These are phyloP conservation scores for Fusarium caatingaense DNA, from an alignment of 2,329 filamentous ascomycete genomes.

Conservation along the genomic window DNA sequence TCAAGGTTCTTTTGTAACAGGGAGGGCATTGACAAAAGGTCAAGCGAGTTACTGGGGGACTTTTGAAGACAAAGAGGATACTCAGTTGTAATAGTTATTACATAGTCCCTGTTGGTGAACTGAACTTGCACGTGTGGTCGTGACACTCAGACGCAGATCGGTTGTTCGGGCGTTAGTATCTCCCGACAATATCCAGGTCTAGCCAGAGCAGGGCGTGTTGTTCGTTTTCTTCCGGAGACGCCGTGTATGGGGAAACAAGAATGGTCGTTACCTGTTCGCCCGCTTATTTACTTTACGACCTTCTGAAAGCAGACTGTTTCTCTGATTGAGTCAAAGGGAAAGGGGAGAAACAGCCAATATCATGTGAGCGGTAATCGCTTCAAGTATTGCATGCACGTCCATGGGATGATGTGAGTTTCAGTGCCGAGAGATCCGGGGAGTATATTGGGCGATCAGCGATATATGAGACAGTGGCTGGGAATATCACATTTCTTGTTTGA, in stretches of 20 bases:
- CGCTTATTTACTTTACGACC: constrained; percentile 35
- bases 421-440: constrained; percentile 38
- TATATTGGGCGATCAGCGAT: constrained; percentile 24
- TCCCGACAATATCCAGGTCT: constrained; percentile 20
- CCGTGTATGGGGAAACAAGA: constrained; percentile 15
- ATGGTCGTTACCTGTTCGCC: neutral
- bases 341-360: constrained; percentile 4
- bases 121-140: constrained; percentile 15
- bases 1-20: constrained; percentile 36
- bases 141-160: constrained; percentile 3
- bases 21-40: constrained; percentile 19
- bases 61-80: constrained; percentile 39
- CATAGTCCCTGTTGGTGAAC: constrained; percentile 20
- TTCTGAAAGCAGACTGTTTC: constrained; percentile 40
- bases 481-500: constrained; percentile 11
- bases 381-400: constrained; percentile 3
- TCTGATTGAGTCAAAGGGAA: neutral
- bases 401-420: constrained; percentile 8
- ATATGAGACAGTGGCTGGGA: constrained; percentile 18
- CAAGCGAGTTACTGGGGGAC: constrained; percentile 33
- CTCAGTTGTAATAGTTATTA: constrained; percentile 36
- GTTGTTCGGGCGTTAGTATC: constrained; percentile 22
- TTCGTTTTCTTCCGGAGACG: constrained; percentile 13
- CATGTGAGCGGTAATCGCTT: constrained; percentile 9
- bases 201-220: constrained; percentile 19